Percentiles rank a stretch among this genome's conserved stretches.
Conservation (phyloP, 495 filamentous ascomycete species). For the Bathelium albidoporum region DNA sequence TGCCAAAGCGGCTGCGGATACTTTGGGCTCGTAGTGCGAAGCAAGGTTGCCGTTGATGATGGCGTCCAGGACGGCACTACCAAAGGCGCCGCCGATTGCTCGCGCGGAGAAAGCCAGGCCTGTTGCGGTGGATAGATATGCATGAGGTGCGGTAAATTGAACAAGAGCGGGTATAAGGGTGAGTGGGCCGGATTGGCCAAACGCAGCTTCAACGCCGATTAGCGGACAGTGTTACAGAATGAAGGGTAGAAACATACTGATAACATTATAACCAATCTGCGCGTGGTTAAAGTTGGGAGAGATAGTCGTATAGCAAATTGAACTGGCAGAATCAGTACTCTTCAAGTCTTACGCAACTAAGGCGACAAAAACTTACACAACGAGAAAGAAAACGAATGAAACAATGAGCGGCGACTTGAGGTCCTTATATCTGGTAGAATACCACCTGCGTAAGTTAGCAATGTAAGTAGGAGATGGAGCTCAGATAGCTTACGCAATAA, state of each 20-base stretch:
- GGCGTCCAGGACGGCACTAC: conserved; percentile 43
- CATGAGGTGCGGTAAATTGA: conserved; percentile 46
- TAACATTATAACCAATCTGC: conserved; percentile 40
- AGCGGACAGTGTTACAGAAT: neutral
- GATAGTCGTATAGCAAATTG: conserved; percentile 40
- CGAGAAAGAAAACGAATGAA: neutral
- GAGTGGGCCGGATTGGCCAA: conserved; percentile 41
- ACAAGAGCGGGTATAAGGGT: conserved; percentile 42
- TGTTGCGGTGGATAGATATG: conserved; percentile 44
- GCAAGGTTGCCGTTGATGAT: conserved; percentile 41
- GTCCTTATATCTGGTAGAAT: conserved; percentile 42
- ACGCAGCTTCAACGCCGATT: conserved; percentile 21
- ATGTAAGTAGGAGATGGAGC: neutral
- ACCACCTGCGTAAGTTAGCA: conserved; percentile 25
- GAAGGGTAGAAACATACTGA: conserved; percentile 15
- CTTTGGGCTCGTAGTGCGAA: conserved; percentile 30
- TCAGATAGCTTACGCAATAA: neutral
- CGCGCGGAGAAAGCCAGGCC: conserved; percentile 45
- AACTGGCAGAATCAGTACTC: neutral
- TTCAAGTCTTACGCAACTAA: neutral
- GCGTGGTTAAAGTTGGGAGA: conserved; percentile 36
- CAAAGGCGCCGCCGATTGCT: conserved; percentile 46
- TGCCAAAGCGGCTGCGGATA: conserved; percentile 6
- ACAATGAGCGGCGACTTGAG: conserved; percentile 39
- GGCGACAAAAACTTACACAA: neutral